Conservation (phyloP, 257 asterid genomes). For the Primulina tabacum region DNA sequence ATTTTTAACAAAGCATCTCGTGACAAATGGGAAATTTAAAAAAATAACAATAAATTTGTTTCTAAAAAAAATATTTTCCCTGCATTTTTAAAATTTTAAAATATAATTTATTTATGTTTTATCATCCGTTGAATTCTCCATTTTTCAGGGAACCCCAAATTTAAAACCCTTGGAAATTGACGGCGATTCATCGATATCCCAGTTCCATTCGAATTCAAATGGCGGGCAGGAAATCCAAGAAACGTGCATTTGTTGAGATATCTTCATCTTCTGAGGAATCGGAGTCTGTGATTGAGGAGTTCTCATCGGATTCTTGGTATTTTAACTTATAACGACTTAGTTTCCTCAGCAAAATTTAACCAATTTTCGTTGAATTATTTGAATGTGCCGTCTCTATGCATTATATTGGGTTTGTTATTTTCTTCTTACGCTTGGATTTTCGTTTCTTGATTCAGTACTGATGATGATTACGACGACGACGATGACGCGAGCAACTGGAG, state of each 20-base stretch:
- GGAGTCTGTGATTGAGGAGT: slow-evolving; percentile 29
- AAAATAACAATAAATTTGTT: too few species aligned
- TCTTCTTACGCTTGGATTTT: neutral
- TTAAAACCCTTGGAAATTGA: neutral
- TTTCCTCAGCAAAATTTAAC: neutral
- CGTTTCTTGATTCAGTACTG: neutral
- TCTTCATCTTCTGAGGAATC: slow-evolving; percentile 40
- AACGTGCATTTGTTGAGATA: slow-evolving; percentile 32
- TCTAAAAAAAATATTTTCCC: too few species aligned
- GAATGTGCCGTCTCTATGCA: neutral
- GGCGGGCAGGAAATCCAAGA: slow-evolving; percentile 23
- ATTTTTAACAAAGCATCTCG: too few species aligned
- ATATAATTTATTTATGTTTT: too few species aligned
- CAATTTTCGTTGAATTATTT: neutral
- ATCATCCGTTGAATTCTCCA: neutral
- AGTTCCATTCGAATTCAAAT: neutral
- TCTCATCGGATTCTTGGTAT: slow-evolving; percentile 42
- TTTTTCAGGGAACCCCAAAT: neutral
- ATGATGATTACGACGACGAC: slow-evolving; percentile 12
- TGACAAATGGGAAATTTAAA: too few species aligned
- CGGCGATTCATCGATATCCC: neutral
- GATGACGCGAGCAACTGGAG: slow-evolving; percentile 13
- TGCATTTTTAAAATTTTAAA: too few species aligned
- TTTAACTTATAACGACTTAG: neutral
- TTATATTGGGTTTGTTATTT: neutral